Evolutionary conservation across 1,284 basidiomycete genomes (phyloP).

Genomic region (Apiotrichum veenhuisii): DNA sequence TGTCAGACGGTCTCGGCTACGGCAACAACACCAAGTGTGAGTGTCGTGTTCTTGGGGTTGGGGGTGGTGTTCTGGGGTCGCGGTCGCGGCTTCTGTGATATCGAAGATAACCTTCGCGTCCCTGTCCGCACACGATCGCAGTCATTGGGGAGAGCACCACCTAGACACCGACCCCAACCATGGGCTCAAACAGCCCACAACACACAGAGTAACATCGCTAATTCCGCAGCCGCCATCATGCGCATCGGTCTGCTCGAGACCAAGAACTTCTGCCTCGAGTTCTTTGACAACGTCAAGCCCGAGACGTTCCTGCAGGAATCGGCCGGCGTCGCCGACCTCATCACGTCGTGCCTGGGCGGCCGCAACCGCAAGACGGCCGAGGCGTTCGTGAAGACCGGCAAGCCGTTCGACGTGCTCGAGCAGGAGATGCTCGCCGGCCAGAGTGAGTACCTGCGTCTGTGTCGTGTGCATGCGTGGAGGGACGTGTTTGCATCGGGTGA

Average conservation of each 20-base stretch:
- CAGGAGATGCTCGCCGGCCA: constrained; percentile 57
- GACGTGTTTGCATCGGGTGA: too few relatives aligned
- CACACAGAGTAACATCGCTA: too few relatives aligned
- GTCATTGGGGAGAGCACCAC: too few relatives aligned
- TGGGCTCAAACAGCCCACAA: too few relatives aligned
- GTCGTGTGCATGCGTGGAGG: neutral
- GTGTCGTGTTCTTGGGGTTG: constrained; percentile 18
- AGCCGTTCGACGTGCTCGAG: constrained; percentile 55
- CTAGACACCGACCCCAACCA: too few relatives aligned
- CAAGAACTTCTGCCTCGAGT: constrained; percentile 54
- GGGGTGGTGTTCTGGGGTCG: too few relatives aligned
- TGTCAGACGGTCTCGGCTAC: constrained; percentile 56
- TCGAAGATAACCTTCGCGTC: too few relatives aligned
- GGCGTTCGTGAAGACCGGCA: constrained; percentile 54
- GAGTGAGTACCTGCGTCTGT: constrained; percentile 49
- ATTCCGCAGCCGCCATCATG: constrained; percentile 55
- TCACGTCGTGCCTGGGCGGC: constrained; percentile 58
- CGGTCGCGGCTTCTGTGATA: too few relatives aligned
- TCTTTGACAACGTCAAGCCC: constrained; percentile 55
- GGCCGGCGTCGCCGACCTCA: constrained; percentile 58
- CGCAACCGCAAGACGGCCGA: constrained; percentile 53
- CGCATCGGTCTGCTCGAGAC: constrained; percentile 55
- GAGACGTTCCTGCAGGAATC: constrained; percentile 55
- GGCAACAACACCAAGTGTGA: constrained; percentile 58
- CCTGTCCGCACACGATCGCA: too few relatives aligned